Evolutionary conservation across 768 basidiomycete genomes (phyloP).

Genomic region (Pleurotus platypus): DNA sequence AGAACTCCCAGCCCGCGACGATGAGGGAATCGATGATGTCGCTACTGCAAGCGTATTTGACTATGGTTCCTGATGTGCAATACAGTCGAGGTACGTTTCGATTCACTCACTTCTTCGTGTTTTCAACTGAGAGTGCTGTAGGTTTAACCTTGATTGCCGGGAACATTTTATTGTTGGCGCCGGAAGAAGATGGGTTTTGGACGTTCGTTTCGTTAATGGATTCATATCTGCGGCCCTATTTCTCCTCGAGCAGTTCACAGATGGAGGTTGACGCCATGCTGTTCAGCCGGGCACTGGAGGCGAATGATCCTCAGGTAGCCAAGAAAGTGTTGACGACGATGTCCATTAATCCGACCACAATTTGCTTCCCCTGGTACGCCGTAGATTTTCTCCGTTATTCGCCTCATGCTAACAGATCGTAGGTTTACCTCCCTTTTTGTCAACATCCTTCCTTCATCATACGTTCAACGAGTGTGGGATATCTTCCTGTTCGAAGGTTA

Average conservation of each 20-base stretch:
- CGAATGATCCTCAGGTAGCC: slow-evolving; percentile 51
- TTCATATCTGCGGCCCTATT: slow-evolving; percentile 75
- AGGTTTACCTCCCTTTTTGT: slow-evolving; percentile 79
- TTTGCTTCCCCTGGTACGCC: slow-evolving; percentile 65
- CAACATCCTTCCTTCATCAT: slow-evolving; percentile 58
- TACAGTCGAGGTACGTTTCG: slow-evolving; percentile 31
- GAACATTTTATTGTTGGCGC: slow-evolving; percentile 68
- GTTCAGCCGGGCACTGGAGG: slow-evolving; percentile 68
- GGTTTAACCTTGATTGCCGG: slow-evolving; percentile 71
- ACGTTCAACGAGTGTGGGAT: slow-evolving; percentile 78
- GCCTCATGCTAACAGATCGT: not conserved
- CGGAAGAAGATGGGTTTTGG: slow-evolving; percentile 91
- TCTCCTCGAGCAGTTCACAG: slow-evolving; percentile 54
- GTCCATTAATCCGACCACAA: slow-evolving; percentile 49
- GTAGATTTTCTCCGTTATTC: not conserved
- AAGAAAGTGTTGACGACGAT: slow-evolving; percentile 67
- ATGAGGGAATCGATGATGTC: slow-evolving; percentile 54
- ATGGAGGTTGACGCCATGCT: slow-evolving; percentile 75
- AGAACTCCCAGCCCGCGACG: slow-evolving; percentile 56
- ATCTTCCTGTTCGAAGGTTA: slow-evolving; percentile 78
- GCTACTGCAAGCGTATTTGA: slow-evolving; percentile 69
- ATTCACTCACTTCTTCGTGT: not conserved
- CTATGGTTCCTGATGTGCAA: slow-evolving; percentile 81
- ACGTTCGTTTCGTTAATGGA: slow-evolving; percentile 88
- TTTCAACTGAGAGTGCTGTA: slow-evolving; percentile 19